Conservation (phyloP, 805 yeast genomes). For the Hyphopichia homilentoma region DNA sequence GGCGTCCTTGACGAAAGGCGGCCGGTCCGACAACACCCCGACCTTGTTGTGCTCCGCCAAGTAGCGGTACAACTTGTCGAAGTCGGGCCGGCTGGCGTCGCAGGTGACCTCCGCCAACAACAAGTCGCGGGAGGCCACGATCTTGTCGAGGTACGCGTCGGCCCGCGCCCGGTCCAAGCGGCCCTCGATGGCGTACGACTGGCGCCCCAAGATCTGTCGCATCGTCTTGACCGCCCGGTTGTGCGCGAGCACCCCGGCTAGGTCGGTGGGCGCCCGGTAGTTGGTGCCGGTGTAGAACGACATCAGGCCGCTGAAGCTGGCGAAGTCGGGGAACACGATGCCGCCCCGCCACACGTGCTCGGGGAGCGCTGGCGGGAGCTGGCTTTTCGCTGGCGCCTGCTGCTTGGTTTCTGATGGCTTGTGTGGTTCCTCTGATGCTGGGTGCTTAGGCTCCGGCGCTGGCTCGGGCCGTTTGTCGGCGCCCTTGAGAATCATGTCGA, state of each 20-base stretch:
- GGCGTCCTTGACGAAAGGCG: constrained; percentile 56
- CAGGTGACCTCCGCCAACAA: constrained; percentile 43
- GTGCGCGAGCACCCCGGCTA: constrained; percentile 14
- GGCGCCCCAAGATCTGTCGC: constrained; percentile 24
- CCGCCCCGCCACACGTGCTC: constrained; percentile 44
- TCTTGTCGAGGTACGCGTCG: constrained; percentile 49
- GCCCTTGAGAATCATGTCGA: constrained; percentile 28
- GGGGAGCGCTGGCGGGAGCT: constrained; percentile 6
- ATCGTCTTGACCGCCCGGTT: constrained; percentile 23
- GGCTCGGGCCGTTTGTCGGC: constrained; percentile 9
- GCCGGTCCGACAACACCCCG: constrained; percentile 56
- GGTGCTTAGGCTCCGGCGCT: constrained; percentile 3
- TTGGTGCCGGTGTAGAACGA: constrained; percentile 35
- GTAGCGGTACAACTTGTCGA: constrained; percentile 37
- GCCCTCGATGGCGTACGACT: constrained; percentile 53
- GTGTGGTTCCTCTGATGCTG: too few relatives aligned
- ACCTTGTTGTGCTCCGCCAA: constrained; percentile 44
- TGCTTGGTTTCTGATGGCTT: not conserved
- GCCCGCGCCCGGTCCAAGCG: constrained; percentile 55
- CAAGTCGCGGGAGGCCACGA: constrained; percentile 48
- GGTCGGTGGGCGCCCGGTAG: constrained; percentile 14
- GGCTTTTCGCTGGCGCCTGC: constrained; percentile 9
- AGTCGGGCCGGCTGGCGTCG: constrained; percentile 18
- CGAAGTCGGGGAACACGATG: constrained; percentile 47
- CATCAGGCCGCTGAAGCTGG: constrained; percentile 36